phyloP scores from a whole-genome alignment of 352 stramenopile genomes.

The Lagenidium giganteum region DNA sequence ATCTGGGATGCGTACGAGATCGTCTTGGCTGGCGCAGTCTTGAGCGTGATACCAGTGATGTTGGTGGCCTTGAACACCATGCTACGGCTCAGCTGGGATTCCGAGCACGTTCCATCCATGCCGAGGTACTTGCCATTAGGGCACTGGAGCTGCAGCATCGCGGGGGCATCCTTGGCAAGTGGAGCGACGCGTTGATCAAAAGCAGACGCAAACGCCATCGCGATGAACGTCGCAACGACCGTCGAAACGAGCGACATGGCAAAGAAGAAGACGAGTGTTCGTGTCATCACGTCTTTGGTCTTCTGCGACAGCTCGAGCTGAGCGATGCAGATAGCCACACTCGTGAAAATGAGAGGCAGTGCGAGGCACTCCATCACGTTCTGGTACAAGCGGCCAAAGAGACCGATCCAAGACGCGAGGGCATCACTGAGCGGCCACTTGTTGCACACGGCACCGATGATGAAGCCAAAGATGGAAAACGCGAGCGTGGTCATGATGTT shows the following conservation, averaged over 20 bases:
- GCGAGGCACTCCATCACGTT: conserved; percentile 30
- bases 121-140: conserved; percentile 47
- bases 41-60: conserved; percentile 41
- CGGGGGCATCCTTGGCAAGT: conserved; percentile 11
- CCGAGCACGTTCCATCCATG: too few relatives aligned
- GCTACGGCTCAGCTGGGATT: conserved; percentile 20
- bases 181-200: conserved; percentile 18
- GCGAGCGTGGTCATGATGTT: conserved; percentile 28
- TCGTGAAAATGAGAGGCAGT: conserved; percentile 48
- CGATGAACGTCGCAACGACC: conserved; percentile 30
- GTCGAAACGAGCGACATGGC: conserved; percentile 43
- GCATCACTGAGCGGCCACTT: conserved; percentile 16
- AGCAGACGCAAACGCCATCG: conserved; percentile 20
- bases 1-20: conserved; percentile 37
- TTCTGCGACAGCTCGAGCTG: conserved; percentile 48
- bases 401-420: conserved; percentile 25
- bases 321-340: conserved; percentile 37
- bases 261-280: too few relatives aligned
- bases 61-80: conserved; percentile 33
- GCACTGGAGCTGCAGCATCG: conserved; percentile 39
- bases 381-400: conserved; percentile 23
- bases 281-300: conserved; percentile 33
- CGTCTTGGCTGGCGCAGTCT: conserved; percentile 18
- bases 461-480: conserved; percentile 21
- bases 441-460: conserved; percentile 23